Conservation (phyloP, 1,284 basidiomycete species). For the Marasmius tenuissimus region DNA sequence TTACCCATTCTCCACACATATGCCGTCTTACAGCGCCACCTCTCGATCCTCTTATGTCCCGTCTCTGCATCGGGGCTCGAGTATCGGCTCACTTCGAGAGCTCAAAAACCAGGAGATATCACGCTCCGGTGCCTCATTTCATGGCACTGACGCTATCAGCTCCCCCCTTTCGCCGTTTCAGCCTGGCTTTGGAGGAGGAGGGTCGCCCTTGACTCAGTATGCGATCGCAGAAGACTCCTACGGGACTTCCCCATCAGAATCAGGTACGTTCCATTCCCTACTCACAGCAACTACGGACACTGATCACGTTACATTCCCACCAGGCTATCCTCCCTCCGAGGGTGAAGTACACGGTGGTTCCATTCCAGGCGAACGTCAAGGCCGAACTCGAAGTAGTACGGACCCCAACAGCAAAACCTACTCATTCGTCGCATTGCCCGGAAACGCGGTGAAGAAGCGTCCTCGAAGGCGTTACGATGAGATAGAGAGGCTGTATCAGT, state of each 20-base stretch:
- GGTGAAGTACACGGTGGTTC: neutral
- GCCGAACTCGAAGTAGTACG: constrained; percentile 3
- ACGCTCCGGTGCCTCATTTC: constrained; percentile 19
- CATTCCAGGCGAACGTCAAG: neutral
- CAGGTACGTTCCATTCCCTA: constrained; percentile 53
- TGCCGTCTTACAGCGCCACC: constrained; percentile 26
- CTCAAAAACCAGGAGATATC: neutral
- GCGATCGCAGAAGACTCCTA: constrained; percentile 46
- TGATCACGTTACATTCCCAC: neutral
- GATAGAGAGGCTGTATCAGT: constrained; percentile 89
- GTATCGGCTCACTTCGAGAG: constrained; percentile 31
- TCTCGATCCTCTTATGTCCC: constrained; percentile 29
- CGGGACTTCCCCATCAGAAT: constrained; percentile 56
- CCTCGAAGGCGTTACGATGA: constrained; percentile 85
- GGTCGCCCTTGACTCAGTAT: constrained; percentile 37
- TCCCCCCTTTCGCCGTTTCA: constrained; percentile 51
- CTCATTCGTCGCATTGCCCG: constrained; percentile 77
- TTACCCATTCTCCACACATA: constrained; percentile 28
- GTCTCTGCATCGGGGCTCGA: constrained; percentile 39
- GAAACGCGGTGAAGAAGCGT: constrained; percentile 79
- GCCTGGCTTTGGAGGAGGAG: constrained; percentile 43
- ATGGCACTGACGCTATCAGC: constrained; percentile 33
- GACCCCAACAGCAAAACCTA: constrained; percentile 63
- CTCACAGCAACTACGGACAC: constrained; percentile 21
- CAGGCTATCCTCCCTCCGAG: neutral